These are phyloP conservation scores for Chaetomiaceae sp. DNA, from an alignment of 2,329 filamentous ascomycete species.

Conservation along the genomic window DNA sequence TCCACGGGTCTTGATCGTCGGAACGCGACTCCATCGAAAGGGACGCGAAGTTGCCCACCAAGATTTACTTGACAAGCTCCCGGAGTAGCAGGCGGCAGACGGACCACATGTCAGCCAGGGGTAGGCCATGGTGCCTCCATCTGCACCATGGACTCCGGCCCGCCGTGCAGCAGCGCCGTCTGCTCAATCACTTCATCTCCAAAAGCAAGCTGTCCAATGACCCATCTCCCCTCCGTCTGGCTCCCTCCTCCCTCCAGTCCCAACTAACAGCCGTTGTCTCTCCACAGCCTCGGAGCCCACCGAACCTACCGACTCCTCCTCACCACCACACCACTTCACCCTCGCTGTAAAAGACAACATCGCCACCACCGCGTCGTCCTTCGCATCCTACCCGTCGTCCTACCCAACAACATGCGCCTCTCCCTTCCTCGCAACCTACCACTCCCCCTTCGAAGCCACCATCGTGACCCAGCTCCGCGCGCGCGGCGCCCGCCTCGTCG, in stretches of 20 bases:
- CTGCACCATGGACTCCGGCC: slow-evolving; percentile 16
- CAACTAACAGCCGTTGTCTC: not conserved
- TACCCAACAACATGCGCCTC: slow-evolving; percentile 82
- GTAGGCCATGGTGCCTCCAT: slow-evolving; percentile 17
- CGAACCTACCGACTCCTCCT: not conserved
- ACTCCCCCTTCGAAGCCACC: slow-evolving; percentile 75
- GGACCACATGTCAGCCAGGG: slow-evolving; percentile 16
- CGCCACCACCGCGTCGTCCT: slow-evolving; percentile 61
- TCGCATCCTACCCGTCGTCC: slow-evolving; percentile 61
- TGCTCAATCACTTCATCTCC: slow-evolving; percentile 25
- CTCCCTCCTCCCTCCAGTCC: not conserved
- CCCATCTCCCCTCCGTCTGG: not conserved
- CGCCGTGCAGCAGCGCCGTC: slow-evolving; percentile 16
- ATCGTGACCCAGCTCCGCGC: slow-evolving; percentile 63
- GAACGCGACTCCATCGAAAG: not conserved
- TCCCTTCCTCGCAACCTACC: slow-evolving; percentile 61
- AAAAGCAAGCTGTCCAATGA: slow-evolving; percentile 8
- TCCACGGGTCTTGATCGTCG: not conserved
- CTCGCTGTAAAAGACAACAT: slow-evolving; percentile 76
- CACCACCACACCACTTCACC: slow-evolving; percentile 27
- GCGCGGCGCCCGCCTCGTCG: slow-evolving; percentile 57
- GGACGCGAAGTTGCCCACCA: not conserved
- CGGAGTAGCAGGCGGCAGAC: too few species aligned
- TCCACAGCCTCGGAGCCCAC: slow-evolving; percentile 1
- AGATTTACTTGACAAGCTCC: too few species aligned